phyloP scores from a whole-genome alignment of 257 asterid genomes.

The Ligustrum vulgare region DNA sequence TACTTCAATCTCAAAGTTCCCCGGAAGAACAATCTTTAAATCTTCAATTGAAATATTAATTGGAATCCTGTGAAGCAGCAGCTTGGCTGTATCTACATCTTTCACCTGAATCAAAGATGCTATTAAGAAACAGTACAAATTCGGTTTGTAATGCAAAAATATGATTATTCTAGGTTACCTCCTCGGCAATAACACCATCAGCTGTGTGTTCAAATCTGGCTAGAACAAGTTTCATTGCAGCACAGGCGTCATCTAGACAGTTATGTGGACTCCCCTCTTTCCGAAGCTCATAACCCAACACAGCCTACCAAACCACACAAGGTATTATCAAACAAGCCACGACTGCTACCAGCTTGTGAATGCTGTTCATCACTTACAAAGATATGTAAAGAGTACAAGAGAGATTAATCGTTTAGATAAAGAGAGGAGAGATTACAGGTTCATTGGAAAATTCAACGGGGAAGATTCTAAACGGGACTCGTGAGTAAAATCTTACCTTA shows the following conservation, averaged over 20 bases:
- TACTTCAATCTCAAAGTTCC: conserved; percentile 62
- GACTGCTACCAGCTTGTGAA: conserved; percentile 8
- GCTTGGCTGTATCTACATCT: conserved; percentile 43
- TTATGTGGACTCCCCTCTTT: conserved; percentile 58
- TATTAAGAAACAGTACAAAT: background rate
- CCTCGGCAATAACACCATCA: conserved; percentile 47
- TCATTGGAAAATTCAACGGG: background rate
- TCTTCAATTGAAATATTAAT: conserved; percentile 46
- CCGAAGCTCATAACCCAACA: conserved; percentile 78
- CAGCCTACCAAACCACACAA: conserved; percentile 44
- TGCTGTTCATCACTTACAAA: background rate
- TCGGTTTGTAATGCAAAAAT: background rate
- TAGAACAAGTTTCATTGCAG: conserved; percentile 87
- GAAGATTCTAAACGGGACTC: background rate
- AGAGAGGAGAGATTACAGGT: background rate
- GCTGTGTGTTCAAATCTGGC: conserved; percentile 67
- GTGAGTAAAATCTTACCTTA: background rate
- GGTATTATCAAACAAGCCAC: background rate
- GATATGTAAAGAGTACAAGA: background rate
- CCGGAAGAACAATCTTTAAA: conserved; percentile 66
- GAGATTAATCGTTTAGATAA: background rate
- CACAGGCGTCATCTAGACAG: conserved; percentile 89
- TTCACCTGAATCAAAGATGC: conserved; percentile 41
- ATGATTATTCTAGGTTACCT: conserved; percentile 42
- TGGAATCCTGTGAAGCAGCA: conserved; percentile 88